phyloP scores from a whole-genome alignment of 1,139 yeast genomes.

The Maudiozyma humilis region DNA sequence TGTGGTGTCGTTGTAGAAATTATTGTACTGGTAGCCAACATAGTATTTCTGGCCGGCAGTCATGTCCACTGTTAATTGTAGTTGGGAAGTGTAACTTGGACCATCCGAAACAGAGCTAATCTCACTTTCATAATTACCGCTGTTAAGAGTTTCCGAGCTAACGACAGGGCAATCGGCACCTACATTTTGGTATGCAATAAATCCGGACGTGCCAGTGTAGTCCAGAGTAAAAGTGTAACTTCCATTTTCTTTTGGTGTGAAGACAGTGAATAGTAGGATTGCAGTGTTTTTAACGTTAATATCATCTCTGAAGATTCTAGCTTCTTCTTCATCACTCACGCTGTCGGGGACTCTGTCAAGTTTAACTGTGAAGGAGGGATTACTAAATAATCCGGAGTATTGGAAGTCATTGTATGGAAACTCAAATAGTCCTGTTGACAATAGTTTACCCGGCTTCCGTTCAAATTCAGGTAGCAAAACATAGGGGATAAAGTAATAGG shows the following conservation, averaged over 20 bases:
- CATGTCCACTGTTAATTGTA: neutral
- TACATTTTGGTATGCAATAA: neutral
- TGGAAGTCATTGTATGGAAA: neutral
- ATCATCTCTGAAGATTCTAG: neutral
- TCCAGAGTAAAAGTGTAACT: neutral
- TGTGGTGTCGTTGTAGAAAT: neutral
- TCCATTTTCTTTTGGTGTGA: neutral
- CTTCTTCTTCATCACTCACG: neutral
- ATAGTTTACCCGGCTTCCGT: neutral
- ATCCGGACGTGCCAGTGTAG: neutral
- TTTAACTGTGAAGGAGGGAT: neutral
- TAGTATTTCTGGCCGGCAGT: neutral
- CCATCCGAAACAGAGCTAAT: neutral
- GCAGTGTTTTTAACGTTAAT: neutral
- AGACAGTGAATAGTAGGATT: neutral
- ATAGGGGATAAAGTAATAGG: neutral
- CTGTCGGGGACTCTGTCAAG: neutral
- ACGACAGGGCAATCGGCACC: neutral
- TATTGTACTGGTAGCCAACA: neutral
- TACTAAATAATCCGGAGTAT: neutral
- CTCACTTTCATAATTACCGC: neutral
- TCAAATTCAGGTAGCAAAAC: neutral
- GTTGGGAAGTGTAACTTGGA: neutral
- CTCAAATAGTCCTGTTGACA: neutral
- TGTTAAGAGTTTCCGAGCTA: neutral